Percentiles rank a stretch among this genome's conserved stretches.
Conservation (phyloP, 1,139 yeast genomes). For the Nakaseomyces kungkrabaensis region DNA sequence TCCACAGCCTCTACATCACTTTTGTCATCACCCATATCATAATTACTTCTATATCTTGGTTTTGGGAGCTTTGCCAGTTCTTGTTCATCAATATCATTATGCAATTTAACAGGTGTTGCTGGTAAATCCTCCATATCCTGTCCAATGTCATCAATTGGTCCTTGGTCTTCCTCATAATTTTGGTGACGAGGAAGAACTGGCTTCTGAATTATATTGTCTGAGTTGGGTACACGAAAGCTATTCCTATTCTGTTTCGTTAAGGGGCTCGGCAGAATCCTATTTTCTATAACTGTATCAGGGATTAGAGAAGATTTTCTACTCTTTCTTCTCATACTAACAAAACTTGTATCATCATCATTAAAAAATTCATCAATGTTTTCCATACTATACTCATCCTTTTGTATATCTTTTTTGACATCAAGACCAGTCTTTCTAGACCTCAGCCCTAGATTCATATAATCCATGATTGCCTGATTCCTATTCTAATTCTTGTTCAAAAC, state of each 20-base stretch:
- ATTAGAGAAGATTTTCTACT: conserved; percentile 17
- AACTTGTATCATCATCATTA: conserved; percentile 34
- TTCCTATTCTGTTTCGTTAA: neutral
- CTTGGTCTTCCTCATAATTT: conserved; percentile 1
- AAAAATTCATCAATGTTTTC: conserved; percentile 76
- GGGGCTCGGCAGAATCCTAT: neutral
- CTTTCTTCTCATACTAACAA: conserved; percentile 10
- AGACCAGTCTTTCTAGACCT: conserved; percentile 55
- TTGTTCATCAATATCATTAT: neutral
- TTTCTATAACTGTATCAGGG: neutral
- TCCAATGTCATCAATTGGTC: conserved; percentile 3
- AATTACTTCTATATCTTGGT: neutral
- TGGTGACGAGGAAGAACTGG: conserved; percentile 1
- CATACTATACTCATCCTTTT: conserved; percentile 61
- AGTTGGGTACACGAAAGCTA: conserved; percentile 5
- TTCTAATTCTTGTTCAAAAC: too few relatives aligned
- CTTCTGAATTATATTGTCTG: conserved; percentile 1
- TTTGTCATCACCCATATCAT: neutral
- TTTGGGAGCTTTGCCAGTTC: neutral
- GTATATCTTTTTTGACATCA: conserved; percentile 40
- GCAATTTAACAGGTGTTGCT: neutral
- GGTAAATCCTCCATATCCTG: neutral
- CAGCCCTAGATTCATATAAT: conserved; percentile 44
- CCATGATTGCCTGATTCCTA: conserved; percentile 24
- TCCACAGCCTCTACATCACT: conserved; percentile 4